phyloP scores from a whole-genome alignment of 2,329 filamentous ascomycete genomes.

The Xylariaceae sp. region DNA sequence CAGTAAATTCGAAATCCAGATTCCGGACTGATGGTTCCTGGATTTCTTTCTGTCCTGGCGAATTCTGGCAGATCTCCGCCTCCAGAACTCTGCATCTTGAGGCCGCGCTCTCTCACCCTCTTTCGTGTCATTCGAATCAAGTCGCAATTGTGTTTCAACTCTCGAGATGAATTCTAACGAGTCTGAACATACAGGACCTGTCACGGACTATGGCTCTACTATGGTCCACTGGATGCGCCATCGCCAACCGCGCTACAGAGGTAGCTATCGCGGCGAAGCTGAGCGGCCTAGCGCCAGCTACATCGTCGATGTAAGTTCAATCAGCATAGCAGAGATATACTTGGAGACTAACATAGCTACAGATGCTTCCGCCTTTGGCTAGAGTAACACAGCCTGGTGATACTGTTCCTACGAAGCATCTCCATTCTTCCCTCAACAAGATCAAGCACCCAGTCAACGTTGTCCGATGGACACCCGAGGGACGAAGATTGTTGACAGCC shows the following conservation, averaged over 20 bases:
- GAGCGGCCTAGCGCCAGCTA: constrained; percentile 87
- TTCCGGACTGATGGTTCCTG: background rate
- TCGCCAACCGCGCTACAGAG: constrained; percentile 69
- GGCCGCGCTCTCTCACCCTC: background rate
- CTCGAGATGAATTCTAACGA: constrained; percentile 13
- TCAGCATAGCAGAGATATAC: background rate
- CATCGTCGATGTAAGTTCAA: constrained; percentile 68
- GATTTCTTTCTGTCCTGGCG: background rate
- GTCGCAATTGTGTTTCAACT: background rate
- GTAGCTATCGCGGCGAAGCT: constrained; percentile 64
- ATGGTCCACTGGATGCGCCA: constrained; percentile 88
- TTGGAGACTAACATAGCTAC: constrained; percentile 11
- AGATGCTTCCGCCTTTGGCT: constrained; percentile 85
- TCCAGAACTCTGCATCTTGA: background rate
- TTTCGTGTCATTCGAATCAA: background rate
- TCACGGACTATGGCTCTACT: constrained; percentile 89
- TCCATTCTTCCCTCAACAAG: constrained; percentile 98
- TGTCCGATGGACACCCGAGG: constrained; percentile 95
- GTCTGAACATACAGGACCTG: constrained; percentile 56
- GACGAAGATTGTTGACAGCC: constrained; percentile 81
- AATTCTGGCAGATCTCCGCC: background rate
- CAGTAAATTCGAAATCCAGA: background rate
- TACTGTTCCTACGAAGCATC: constrained; percentile 86
- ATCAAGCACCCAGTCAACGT: constrained; percentile 97
- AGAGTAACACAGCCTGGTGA: constrained; percentile 71